A percentile compares a stretch with the other conserved stretches of the same genome.
Evolutionary conservation across 345 rosid species (phyloP).

Genomic region (Physaria fendleri): DNA sequence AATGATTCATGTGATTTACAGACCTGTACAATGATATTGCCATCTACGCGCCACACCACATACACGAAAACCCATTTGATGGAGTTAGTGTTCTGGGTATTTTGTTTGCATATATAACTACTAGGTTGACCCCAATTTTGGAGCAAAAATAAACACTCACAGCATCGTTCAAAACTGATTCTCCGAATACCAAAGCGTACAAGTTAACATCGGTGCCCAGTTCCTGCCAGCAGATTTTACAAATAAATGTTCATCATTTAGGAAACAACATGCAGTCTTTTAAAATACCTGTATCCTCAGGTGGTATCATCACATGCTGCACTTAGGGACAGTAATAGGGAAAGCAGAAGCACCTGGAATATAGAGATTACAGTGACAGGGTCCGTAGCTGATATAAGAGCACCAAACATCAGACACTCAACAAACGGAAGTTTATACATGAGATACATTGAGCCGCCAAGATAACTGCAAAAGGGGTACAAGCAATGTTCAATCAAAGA

Average conservation of each 20-base stretch:
- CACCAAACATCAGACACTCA: conserved; percentile 96
- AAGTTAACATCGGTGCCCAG: conserved; percentile 85
- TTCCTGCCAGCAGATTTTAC: conserved; percentile 42
- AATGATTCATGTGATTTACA: background rate
- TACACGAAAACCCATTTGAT: background rate
- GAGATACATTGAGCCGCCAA: conserved; percentile 70
- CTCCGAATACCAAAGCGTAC: conserved; percentile 93
- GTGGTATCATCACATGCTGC: background rate
- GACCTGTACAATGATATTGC: conserved; percentile 96
- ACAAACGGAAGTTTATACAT: conserved; percentile 84
- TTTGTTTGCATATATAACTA: conserved; percentile 9
- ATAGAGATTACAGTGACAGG: conserved; percentile 92
- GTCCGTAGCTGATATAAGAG: conserved; percentile 95
- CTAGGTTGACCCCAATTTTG: background rate
- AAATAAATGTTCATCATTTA: background rate
- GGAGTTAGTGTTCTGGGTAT: conserved; percentile 7
- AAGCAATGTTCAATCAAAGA: background rate
- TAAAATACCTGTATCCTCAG: background rate
- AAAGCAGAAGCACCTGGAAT: conserved; percentile 65
- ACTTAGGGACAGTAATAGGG: background rate
- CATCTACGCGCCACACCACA: conserved; percentile 44
- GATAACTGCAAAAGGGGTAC: conserved; percentile 47
- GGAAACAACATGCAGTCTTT: background rate
- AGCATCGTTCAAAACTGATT: conserved; percentile 92
- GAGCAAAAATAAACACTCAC: conserved; percentile 37